Base-by-base conservation (phyloP, 2,329 filamentous ascomycete species). In the Endoconidiophora polonica region DNA sequence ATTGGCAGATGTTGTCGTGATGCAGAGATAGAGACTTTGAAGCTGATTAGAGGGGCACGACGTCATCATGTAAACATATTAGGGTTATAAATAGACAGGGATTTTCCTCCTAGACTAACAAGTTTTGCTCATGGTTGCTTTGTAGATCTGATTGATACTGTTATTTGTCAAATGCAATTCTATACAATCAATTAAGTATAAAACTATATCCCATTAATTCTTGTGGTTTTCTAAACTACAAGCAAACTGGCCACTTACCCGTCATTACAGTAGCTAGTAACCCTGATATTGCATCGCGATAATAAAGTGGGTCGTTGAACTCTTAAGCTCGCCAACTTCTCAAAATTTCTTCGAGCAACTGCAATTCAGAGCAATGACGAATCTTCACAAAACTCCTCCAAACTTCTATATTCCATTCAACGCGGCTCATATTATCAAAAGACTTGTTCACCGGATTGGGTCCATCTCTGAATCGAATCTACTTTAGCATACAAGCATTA, bases 31-130 rank as follows among this genome's bases (percentile, higher is more conserved):
- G 22, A 40, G 10, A 12, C n/a, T 37, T 2, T 9, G 18, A 18
- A 43, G 18, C 12, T 41, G 2, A 7, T 36, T 36, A 5, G 40
- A 43, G 26, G 39, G 23, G 38, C 39, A 33, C 44, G 39, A 51
- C 36, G 49, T 51, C 44, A 51, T 51, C 37, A 18, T 38, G 41
- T n/a, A 20, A 6, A 14, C 18, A 43, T 43, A 24, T 43, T 12
- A 43, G 41, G 20, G 20, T 24, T 18, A 2, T n/a, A 10, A 2
- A 2, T n/a, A 22, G n/a, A 3, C 4, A 43, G 41, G 41, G 41
- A 33, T 29, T 29, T 29, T 5, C 29, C 12, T 33, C 9, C 29
- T 33, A 33, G 29, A 12, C 26, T 33, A 33, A 33, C 7, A 33
- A 33, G 29, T 12, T 12, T 9, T 29, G 26, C 26, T 10, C 12